A percentile compares a stretch with the other conserved stretches of the same genome.
phyloP scores from a whole-genome alignment of 2,329 filamentous ascomycete species.

The Pseudogymnoascus sp. region DNA sequence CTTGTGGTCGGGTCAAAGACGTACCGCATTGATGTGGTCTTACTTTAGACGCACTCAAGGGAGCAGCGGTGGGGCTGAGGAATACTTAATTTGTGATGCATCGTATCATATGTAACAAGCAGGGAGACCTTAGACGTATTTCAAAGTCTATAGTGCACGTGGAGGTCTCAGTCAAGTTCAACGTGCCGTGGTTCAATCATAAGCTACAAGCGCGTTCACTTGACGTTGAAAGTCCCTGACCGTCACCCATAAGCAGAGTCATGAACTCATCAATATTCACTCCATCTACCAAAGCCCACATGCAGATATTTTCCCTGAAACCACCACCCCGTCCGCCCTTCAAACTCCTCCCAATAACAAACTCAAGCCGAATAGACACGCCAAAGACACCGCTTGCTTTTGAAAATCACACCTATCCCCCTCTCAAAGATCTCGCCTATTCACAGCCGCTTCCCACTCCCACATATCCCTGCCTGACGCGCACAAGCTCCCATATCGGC shows the following conservation, averaged over 20 bases:
- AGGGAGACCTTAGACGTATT: not conserved
- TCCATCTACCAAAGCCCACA: not conserved
- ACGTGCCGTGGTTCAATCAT: not conserved
- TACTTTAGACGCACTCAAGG: not conserved
- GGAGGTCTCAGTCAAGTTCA: not conserved
- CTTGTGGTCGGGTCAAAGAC: not conserved
- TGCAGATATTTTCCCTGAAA: not conserved
- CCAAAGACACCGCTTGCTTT: not conserved
- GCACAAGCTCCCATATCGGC: slow-evolving; percentile 33
- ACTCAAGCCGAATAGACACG: not conserved
- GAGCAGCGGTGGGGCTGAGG: not conserved
- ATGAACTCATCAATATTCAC: not conserved
- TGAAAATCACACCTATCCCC: not conserved
- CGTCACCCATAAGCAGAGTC: not conserved
- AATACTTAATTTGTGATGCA: not conserved
- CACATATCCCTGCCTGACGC: slow-evolving; percentile 11
- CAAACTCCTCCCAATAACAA: not conserved
- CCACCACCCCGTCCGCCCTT: not conserved
- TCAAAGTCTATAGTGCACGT: not conserved
- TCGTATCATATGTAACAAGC: not conserved
- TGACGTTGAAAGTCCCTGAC: not conserved
- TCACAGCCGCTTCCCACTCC: slow-evolving; percentile 12
- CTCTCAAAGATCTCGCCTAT: not conserved
- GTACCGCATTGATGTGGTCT: not conserved
- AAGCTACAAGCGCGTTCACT: not conserved